Percentiles rank a stretch among this genome's conserved stretches.
Conservation (phyloP, 2,329 filamentous ascomycete species). For the Botrytis medusae region DNA sequence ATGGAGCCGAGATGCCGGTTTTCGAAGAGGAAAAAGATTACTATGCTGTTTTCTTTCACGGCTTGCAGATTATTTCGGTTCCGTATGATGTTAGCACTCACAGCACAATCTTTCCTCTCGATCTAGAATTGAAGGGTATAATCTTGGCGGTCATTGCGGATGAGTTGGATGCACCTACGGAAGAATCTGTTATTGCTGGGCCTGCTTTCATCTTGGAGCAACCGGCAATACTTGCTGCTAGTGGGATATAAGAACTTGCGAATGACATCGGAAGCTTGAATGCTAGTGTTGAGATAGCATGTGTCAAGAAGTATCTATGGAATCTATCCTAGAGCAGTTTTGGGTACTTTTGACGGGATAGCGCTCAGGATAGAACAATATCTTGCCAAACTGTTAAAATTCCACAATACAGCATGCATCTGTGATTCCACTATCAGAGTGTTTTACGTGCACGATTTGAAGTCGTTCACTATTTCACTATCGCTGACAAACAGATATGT, state of each 20-base stretch:
- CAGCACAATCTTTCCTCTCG: constrained; percentile 41
- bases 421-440: background rate
- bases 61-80: constrained; percentile 41
- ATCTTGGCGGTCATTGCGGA: constrained; percentile 43
- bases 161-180: constrained; percentile 41
- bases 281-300: background rate
- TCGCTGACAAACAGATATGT: background rate
- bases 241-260: background rate
- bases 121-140: constrained; percentile 42
- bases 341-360: background rate
- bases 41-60: constrained; percentile 46
- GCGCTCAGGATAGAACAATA: background rate
- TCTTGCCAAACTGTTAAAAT: background rate
- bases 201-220: constrained; percentile 44
- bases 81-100: constrained; percentile 42
- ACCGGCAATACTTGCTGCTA: constrained; percentile 28
- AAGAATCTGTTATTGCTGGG: constrained; percentile 44
- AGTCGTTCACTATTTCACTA: background rate
- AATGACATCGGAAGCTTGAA: background rate
- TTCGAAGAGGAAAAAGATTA: constrained; percentile 38
- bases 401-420: background rate
- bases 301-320: background rate
- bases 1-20: constrained; percentile 34
- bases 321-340: background rate
- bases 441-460: background rate